phyloP scores from a whole-genome alignment of 768 basidiomycete species.

The Naematelia encephala region DNA sequence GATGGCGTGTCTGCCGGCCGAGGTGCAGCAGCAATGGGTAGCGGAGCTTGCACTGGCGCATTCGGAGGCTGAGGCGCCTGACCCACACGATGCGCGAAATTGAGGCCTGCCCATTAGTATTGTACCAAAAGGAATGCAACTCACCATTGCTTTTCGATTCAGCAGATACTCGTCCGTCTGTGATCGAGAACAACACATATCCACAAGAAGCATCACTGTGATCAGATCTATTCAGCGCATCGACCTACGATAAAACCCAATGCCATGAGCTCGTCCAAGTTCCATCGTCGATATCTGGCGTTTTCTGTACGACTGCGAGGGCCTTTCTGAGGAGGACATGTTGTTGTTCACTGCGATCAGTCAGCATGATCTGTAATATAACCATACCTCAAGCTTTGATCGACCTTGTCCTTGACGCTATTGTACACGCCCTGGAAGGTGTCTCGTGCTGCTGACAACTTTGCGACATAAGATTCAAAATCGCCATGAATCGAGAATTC shows the following conservation, averaged over 20 bases:
- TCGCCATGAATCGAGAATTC: constrained; percentile 91
- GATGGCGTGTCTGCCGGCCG: neutral
- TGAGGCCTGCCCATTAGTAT: constrained; percentile 65
- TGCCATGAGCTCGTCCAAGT: constrained; percentile 99
- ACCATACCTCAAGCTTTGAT: constrained; percentile 72
- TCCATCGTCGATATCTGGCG: constrained; percentile 80
- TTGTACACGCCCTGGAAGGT: constrained; percentile 92
- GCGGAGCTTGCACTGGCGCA: constrained; percentile 12
- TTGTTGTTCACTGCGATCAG: constrained; percentile 63
- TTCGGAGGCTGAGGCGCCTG: constrained; percentile 17
- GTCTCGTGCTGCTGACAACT: constrained; percentile 72
- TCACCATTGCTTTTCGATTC: constrained; percentile 89
- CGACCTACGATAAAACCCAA: constrained; percentile 74
- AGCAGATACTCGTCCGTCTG: constrained; percentile 85
- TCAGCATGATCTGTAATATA: neutral
- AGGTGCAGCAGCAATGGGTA: constrained; percentile 6
- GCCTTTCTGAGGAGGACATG: constrained; percentile 84
- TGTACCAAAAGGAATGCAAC: constrained; percentile 19
- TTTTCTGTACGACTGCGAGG: constrained; percentile 72
- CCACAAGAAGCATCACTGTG: constrained; percentile 87
- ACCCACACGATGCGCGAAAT: constrained; percentile 60
- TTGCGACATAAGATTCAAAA: constrained; percentile 79
- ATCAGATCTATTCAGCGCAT: neutral
- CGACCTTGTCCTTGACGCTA: constrained; percentile 83
- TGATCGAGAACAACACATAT: constrained; percentile 77